Percentiles rank a stretch among this genome's conserved stretches.
Conservation (phyloP, 2,329 filamentous ascomycete species). For the Fusarium vanettenii region DNA sequence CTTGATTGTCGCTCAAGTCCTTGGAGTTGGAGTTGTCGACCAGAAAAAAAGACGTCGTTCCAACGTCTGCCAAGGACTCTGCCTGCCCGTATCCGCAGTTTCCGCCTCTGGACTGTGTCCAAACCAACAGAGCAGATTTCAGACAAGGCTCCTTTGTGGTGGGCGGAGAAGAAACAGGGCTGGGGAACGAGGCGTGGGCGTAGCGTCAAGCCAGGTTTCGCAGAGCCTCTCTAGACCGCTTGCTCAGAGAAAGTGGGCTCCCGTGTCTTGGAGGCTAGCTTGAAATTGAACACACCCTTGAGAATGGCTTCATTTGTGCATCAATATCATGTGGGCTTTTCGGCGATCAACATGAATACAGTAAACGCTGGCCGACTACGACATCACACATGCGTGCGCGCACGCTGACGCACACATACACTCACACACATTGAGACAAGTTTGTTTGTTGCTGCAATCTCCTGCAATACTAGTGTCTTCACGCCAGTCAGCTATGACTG, state of each 20-base stretch:
- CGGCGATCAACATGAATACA: background rate
- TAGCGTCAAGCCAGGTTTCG: background rate
- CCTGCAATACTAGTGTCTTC: background rate
- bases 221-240: conserved; percentile 4
- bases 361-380: background rate
- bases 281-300: background rate
- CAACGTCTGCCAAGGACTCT: background rate
- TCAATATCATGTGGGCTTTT: background rate
- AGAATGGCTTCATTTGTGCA: conserved; percentile 1
- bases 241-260: background rate
- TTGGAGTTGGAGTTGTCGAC: background rate
- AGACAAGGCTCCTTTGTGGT: background rate
- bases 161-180: background rate
- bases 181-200: background rate
- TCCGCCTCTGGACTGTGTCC: background rate
- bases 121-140: background rate
- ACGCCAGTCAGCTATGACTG: background rate
- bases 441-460: background rate
- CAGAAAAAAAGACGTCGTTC: background rate
- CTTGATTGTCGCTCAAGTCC: background rate
- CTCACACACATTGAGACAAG: background rate
- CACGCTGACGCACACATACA: background rate
- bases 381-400: background rate
- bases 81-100: background rate
- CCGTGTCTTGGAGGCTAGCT: background rate